phyloP scores from a whole-genome alignment of 305 asterid genomes.

The Rubia tinctorum region DNA sequence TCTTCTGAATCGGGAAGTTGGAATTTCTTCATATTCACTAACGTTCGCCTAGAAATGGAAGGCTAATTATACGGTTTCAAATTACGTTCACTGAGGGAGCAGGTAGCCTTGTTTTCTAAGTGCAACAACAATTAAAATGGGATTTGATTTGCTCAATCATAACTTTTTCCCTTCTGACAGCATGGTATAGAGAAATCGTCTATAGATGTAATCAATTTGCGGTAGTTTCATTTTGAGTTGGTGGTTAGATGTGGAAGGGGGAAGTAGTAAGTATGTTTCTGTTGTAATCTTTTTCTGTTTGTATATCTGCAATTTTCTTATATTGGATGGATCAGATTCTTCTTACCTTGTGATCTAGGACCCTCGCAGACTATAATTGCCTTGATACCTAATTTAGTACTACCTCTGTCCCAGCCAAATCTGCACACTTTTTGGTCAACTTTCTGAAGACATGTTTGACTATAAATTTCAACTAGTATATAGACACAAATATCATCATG shows the following conservation, averaged over 20 bases:
- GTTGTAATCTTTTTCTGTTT: not conserved
- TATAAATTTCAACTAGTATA: too few relatives aligned
- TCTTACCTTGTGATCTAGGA: not conserved
- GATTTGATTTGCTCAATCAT: not conserved
- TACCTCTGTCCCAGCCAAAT: too few relatives aligned
- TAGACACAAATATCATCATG: too few relatives aligned
- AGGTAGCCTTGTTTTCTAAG: not conserved
- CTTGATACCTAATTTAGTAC: too few relatives aligned
- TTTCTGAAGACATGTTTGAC: too few relatives aligned
- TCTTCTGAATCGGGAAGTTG: not conserved
- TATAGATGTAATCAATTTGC: not conserved
- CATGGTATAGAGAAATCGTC: not conserved
- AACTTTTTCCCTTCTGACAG: not conserved
- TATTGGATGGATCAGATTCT: not conserved
- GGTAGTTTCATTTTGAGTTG: not conserved
- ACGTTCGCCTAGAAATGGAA: conserved; percentile 3
- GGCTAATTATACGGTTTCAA: not conserved
- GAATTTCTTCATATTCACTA: not conserved
- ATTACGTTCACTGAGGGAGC: not conserved
- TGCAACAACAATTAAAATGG: not conserved
- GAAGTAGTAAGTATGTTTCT: not conserved
- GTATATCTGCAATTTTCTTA: not conserved
- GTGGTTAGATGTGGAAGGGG: not conserved
- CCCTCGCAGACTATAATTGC: not conserved
- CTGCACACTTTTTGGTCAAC: too few relatives aligned